These are phyloP conservation scores for Aspergillus carbonarius DNA, from an alignment of 2,329 filamentous ascomycete species.

Conservation along the genomic window DNA sequence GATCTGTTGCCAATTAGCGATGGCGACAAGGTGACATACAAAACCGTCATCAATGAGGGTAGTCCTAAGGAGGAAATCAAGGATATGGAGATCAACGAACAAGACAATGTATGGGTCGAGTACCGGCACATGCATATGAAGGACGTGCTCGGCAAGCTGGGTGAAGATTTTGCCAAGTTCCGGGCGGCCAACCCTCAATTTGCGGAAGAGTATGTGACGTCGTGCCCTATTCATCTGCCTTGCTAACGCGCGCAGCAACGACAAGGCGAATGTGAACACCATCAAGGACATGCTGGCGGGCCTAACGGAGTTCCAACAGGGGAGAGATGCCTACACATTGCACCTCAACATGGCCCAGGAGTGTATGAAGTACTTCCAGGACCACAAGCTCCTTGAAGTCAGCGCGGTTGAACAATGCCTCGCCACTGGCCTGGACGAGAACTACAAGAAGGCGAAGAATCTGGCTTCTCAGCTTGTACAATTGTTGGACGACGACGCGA, in stretches of 20 bases:
- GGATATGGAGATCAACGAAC: conserved; percentile 86
- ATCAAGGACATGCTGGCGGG: conserved; percentile 98
- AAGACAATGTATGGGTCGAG: conserved; percentile 92
- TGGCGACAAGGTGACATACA: conserved; percentile 82
- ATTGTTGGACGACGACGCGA: conserved; percentile 79
- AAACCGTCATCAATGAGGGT: conserved; percentile 75
- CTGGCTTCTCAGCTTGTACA: conserved; percentile 80
- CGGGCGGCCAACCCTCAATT: conserved; percentile 90
- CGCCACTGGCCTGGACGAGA: conserved; percentile 89
- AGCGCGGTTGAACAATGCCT: conserved; percentile 87
- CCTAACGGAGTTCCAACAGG: conserved; percentile 88
- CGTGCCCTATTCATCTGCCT: neutral
- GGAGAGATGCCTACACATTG: conserved; percentile 91
- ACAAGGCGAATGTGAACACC: conserved; percentile 75
- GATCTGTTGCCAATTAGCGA: conserved; percentile 88
- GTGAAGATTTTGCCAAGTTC: conserved; percentile 90
- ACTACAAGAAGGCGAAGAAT: conserved; percentile 86
- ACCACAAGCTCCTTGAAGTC: conserved; percentile 79
- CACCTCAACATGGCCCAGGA: conserved; percentile 97
- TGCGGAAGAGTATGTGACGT: conserved; percentile 59
- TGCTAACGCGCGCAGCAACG: conserved; percentile 48
- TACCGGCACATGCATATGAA: conserved; percentile 97
- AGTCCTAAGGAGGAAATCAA: conserved; percentile 71
- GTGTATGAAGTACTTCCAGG: conserved; percentile 90
- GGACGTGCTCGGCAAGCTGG: conserved; percentile 90